Evolutionary conservation across 129 eudicot species (phyloP).

Genomic region (Tanacetum coccineum): DNA sequence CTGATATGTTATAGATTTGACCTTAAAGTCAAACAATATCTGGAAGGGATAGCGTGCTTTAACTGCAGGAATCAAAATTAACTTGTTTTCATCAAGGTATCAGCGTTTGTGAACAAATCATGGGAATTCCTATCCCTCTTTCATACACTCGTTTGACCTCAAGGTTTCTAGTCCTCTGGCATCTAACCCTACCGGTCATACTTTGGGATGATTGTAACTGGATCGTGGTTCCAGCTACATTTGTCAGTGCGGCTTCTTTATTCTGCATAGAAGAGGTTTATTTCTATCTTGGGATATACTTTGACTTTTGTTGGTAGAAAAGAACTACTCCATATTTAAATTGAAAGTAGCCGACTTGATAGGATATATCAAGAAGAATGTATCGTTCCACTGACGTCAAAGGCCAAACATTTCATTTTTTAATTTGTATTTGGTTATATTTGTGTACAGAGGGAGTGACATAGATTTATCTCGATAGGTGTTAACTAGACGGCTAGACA

Average conservation of each 20-base stretch:
- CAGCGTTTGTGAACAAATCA: conserved; percentile 78
- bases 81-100: conserved; percentile 90
- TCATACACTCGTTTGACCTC: conserved; percentile 95
- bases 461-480: neutral
- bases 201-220: conserved; percentile 99
- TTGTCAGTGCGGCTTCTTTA: conserved; percentile 90
- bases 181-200: conserved; percentile 92
- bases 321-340: neutral
- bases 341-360: neutral
- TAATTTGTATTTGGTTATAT: neutral
- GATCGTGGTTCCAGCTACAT: conserved; percentile 98
- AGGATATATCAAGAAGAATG: no score
- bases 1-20: conserved; percentile 8
- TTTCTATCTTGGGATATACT: conserved; percentile 17
- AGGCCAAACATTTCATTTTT: neutral
- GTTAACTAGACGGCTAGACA: neutral
- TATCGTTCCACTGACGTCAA: neutral
- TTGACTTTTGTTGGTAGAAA: conserved; percentile 15
- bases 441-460: conserved; percentile 2
- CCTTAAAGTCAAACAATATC: conserved; percentile 8
- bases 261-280: conserved; percentile 98
- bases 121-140: conserved; percentile 89
- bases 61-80: conserved; percentile 73
- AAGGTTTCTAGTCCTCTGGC: conserved; percentile 94
- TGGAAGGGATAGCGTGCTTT: neutral